These are phyloP conservation scores for Amanita pseudoporphyria DNA, from an alignment of 768 basidiomycete genomes.

Conservation along the genomic window DNA sequence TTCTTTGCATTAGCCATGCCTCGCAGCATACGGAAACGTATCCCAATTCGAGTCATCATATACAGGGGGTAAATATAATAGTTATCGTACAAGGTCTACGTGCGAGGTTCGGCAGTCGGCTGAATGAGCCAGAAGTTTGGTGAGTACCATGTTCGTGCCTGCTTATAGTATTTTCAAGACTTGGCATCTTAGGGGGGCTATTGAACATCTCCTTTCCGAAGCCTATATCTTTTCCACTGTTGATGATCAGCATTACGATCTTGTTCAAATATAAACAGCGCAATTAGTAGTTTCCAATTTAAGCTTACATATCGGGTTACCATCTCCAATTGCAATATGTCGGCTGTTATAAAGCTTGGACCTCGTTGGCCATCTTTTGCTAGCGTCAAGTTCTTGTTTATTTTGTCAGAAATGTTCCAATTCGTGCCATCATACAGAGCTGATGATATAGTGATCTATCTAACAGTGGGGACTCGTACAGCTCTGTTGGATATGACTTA, in stretches of 20 bases:
- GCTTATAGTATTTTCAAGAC: background rate
- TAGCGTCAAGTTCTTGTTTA: slow-evolving; percentile 31
- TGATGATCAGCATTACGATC: slow-evolving; percentile 18
- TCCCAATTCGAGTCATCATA: background rate
- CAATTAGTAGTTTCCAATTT: background rate
- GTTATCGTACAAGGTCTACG: slow-evolving; percentile 8
- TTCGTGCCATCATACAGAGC: background rate
- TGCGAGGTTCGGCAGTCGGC: background rate
- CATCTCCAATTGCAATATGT: slow-evolving; percentile 9
- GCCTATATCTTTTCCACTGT: slow-evolving; percentile 18
- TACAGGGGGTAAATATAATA: slow-evolving; percentile 11
- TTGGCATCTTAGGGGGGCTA: slow-evolving; percentile 5
- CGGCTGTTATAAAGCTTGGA: slow-evolving; percentile 16
- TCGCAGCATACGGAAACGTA: background rate
- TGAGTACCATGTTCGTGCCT: slow-evolving; percentile 6
- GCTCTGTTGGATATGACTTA: slow-evolving; percentile 26
- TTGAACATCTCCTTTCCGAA: slow-evolving; percentile 15
- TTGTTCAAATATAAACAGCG: background rate
- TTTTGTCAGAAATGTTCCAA: slow-evolving; percentile 31
- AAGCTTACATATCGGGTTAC: background rate
- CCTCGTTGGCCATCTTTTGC: slow-evolving; percentile 34
- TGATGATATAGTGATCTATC: background rate
- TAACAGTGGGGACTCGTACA: slow-evolving; percentile 55
- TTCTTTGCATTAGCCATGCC: slow-evolving; percentile 11
- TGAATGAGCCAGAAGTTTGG: slow-evolving; percentile 9